Conservation (phyloP, 2,329 filamentous ascomycete species). For the Aureobasidium namibiae region DNA sequence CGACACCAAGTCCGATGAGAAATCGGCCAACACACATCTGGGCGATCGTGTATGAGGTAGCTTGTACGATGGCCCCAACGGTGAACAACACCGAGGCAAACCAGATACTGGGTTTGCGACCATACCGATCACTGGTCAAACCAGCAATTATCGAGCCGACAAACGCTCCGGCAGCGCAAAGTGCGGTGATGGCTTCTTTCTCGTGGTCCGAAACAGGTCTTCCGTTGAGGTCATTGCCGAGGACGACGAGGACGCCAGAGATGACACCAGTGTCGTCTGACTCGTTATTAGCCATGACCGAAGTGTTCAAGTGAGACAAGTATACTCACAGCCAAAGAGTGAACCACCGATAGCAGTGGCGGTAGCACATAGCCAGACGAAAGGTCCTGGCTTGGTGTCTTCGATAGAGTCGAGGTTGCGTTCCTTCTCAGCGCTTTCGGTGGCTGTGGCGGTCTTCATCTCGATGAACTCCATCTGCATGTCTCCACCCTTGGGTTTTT, state of each 20-base stretch:
- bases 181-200: slow-evolving; percentile 15
- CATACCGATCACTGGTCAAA: slow-evolving; percentile 23
- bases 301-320: not conserved
- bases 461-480: slow-evolving; percentile 8
- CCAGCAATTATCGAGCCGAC: slow-evolving; percentile 14
- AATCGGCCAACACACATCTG: slow-evolving; percentile 59
- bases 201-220: slow-evolving; percentile 9
- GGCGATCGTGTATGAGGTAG: slow-evolving; percentile 46
- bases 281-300: not conserved
- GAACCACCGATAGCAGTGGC: slow-evolving; percentile 20
- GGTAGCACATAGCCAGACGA: slow-evolving; percentile 20
- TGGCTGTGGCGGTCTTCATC: slow-evolving; percentile 2
- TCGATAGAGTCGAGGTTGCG: slow-evolving; percentile 18
- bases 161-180: slow-evolving; percentile 14
- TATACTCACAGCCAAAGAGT: slow-evolving; percentile 16
- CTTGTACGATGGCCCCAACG: slow-evolving; percentile 57
- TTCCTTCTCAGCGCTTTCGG: slow-evolving; percentile 9
- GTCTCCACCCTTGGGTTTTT: not conserved
- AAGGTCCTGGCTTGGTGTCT: slow-evolving; percentile 18
- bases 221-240: not conserved
- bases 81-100: slow-evolving; percentile 59
- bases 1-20: slow-evolving; percentile 63
- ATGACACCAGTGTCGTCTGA: slow-evolving; percentile 16
- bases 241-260: slow-evolving; percentile 15
- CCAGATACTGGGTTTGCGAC: slow-evolving; percentile 56